Conservation (phyloP, 148 eudicot species). For the Limonium bicolor region DNA sequence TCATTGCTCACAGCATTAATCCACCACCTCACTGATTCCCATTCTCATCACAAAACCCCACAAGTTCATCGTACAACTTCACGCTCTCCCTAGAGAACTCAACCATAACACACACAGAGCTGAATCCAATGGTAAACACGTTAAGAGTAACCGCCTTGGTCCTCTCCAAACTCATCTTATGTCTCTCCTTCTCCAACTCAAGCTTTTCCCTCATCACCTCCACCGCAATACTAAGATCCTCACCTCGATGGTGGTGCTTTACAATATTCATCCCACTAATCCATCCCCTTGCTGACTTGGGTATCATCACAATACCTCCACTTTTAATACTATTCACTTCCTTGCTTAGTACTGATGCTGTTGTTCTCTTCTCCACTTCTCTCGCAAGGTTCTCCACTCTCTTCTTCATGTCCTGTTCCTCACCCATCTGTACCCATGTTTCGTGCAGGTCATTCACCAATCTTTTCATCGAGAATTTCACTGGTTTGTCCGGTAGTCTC, state of each 20-base stretch:
- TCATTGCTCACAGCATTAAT: too few species aligned
- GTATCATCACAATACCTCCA: too few species aligned
- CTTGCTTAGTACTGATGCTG: slow-evolving; percentile 9
- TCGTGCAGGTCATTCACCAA: slow-evolving; percentile 20
- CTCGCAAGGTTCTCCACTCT: slow-evolving; percentile 25
- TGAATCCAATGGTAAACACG: slow-evolving; percentile 31
- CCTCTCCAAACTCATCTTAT: slow-evolving; percentile 16
- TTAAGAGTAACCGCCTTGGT: slow-evolving; percentile 15
- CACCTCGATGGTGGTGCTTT: too few species aligned
- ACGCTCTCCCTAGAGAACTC: slow-evolving; percentile 32
- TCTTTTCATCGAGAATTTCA: slow-evolving; percentile 24
- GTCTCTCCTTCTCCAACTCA: slow-evolving; percentile 27
- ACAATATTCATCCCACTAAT: slow-evolving; percentile 16
- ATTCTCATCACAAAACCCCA: slow-evolving; percentile 11
- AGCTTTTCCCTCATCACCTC: slow-evolving; percentile 18
- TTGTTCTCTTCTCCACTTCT: slow-evolving; percentile 20
- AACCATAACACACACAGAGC: slow-evolving; percentile 29
- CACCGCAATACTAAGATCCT: too few species aligned
- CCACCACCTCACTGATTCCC: not conserved
- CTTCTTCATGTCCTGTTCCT: slow-evolving; percentile 31
- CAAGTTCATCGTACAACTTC: slow-evolving; percentile 27
- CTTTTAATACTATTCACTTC: slow-evolving; percentile 18
- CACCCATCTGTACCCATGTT: slow-evolving; percentile 33
- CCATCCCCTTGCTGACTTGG: slow-evolving; percentile 14
- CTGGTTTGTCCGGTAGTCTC: slow-evolving; percentile 24